Percentiles rank a stretch among this genome's conserved stretches.
These are phyloP conservation scores for Nannochloris sp. DNA, from an alignment of 139 green algal genomes.

Conservation along the genomic window DNA sequence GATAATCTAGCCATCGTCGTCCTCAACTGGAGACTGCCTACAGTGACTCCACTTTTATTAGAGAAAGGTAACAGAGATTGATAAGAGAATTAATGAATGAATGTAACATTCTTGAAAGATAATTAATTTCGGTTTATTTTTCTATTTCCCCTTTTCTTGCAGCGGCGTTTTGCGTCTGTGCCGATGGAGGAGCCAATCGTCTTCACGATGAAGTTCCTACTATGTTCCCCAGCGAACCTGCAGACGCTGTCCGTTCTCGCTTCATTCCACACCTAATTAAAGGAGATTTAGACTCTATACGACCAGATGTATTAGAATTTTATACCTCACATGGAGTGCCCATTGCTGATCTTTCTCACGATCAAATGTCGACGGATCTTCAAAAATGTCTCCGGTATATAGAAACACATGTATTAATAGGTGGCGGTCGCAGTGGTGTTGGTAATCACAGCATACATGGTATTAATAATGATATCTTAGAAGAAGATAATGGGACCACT, in stretches of 20 bases:
- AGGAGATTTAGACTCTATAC: slow-evolving; percentile 83
- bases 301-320: slow-evolving; percentile 50
- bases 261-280: slow-evolving; percentile 64
- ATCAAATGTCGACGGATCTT: slow-evolving; percentile 89
- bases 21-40: slow-evolving; percentile 24
- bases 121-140: neutral
- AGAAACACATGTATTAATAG: no score
- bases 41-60: slow-evolving; percentile 5
- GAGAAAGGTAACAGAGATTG: slow-evolving; percentile 1
- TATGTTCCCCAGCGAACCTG: slow-evolving; percentile 2
- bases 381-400: slow-evolving; percentile 66
- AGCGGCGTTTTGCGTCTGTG: slow-evolving; percentile 64
- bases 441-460: no score
- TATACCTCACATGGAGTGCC: slow-evolving; percentile 31
- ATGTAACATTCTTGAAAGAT: neutral
- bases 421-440: no score
- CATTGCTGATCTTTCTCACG: slow-evolving; percentile 60
- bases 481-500: no score
- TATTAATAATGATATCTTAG: no score
- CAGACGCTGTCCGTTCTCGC: slow-evolving; percentile 2
- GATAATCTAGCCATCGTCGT: slow-evolving; percentile 13
- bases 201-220: slow-evolving; percentile 71
- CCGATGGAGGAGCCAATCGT: slow-evolving; percentile 87
- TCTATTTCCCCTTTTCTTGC: neutral
- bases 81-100: neutral